Evolutionary conservation across 768 basidiomycete species (phyloP).

Genomic region (Suillus sp.): DNA sequence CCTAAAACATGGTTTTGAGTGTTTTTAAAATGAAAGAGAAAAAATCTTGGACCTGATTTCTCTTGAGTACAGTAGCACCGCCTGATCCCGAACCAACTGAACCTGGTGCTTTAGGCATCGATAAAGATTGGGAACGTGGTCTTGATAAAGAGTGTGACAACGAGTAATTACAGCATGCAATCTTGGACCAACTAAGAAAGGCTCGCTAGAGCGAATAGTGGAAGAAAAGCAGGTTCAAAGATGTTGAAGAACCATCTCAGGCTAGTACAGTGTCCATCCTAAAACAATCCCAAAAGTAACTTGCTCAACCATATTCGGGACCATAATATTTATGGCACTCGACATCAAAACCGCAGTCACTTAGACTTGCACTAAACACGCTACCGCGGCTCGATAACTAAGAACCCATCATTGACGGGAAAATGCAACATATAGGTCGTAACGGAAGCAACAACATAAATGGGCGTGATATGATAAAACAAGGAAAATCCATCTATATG

Average conservation of each 20-base stretch:
- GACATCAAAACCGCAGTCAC: conserved; percentile 24
- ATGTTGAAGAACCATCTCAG: conserved; percentile 1
- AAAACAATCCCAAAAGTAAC: neutral
- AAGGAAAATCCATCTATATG: conserved; percentile 37
- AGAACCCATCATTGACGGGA: conserved; percentile 27
- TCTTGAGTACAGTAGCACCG: conserved; percentile 20
- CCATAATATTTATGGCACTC: conserved; percentile 6
- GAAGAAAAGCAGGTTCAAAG: neutral
- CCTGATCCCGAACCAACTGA: conserved; percentile 9
- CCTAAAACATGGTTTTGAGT: conserved; percentile 23
- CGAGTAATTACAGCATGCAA: conserved; percentile 8
- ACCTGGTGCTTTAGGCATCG: conserved; percentile 43
- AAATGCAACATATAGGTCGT: conserved; percentile 59
- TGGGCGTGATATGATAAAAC: conserved; percentile 53
- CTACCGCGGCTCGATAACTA: conserved; percentile 35
- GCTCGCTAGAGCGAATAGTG: neutral
- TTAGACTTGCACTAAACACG: conserved; percentile 25
- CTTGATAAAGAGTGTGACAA: conserved; percentile 7
- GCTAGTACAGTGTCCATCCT: neutral
- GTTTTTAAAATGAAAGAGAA: neutral
- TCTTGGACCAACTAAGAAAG: neutral
- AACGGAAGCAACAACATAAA: conserved; percentile 72
- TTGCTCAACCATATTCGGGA: conserved; percentile 5
- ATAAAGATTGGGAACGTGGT: conserved; percentile 13
- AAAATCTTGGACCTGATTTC: conserved; percentile 25